These are phyloP conservation scores for Prunus armeniaca DNA, from an alignment of 306 rosid species.

Conservation along the genomic window DNA sequence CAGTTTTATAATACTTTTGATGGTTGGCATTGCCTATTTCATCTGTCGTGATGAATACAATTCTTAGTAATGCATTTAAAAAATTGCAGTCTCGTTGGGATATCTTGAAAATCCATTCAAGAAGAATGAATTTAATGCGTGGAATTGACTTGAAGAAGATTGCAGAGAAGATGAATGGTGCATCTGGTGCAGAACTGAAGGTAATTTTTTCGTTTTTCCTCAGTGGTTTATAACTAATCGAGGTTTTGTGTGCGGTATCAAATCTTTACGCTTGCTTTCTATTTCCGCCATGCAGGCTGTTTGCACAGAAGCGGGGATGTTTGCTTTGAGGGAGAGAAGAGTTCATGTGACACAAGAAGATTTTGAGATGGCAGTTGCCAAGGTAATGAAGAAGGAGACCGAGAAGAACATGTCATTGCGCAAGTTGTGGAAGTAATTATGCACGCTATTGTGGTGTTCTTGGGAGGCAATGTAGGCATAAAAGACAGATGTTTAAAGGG, in stretches of 20 bases:
- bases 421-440: constrained; percentile 85
- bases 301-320: constrained; percentile 99
- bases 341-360: constrained; percentile 97
- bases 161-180: constrained; percentile 97
- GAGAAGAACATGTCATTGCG: constrained; percentile 96
- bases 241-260: background rate
- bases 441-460: background rate
- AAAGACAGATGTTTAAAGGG: background rate
- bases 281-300: constrained; percentile 62
- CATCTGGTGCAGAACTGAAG: constrained; percentile 99
- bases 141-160: constrained; percentile 98
- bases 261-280: background rate
- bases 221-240: background rate
- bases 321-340: constrained; percentile 94
- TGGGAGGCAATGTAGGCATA: background rate
- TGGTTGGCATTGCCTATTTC: background rate
- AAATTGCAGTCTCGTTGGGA: constrained; percentile 82
- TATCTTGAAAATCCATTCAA: constrained; percentile 93
- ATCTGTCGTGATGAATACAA: background rate
- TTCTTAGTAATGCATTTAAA: background rate
- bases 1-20: background rate
- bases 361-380: constrained; percentile 99
- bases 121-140: constrained; percentile 99
- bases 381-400: constrained; percentile 98
- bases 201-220: constrained; percentile 30